Base-by-base conservation (phyloP, 2,329 filamentous ascomycete species). In the Aspergillus luchuensis region DNA sequence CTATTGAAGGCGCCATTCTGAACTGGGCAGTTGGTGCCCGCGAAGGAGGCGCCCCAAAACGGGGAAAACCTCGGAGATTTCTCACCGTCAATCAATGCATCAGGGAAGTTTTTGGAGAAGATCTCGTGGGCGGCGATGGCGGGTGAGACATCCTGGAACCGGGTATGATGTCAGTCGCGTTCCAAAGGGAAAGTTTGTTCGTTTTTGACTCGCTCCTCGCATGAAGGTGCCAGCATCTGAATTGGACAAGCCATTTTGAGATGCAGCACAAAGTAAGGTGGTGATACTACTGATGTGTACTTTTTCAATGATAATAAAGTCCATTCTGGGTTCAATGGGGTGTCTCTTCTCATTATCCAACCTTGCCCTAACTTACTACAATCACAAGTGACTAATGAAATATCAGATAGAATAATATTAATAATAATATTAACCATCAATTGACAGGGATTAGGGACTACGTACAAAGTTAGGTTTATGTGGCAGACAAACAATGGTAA, bases 41-140 rank as follows among this genome's bases (percentile, higher is more conserved):
- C 50, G 36, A 23, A 21, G 47, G 25, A n/a, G 28, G 10, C 28
- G 23, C n/a, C n/a, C 30, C 45, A 49, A 36, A 48, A 43, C 53
- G 61, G 63, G 55, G 41, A 43, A 63, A 67, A 59, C 56, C 17
- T 66, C 64, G 66, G 66, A 59, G 58, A 62, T 48, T 66, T 63
- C n/a, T 8, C 49, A 33, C 19, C 36, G 52, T 57, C 28, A 19
- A 53, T 57, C 41, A 19, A 17, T 17, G n/a, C 39, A 25, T 53
- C 17, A n/a, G 11, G 17, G 33, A 36, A 36, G 33, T 36, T 36
- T 36, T 36, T 36, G 11, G 33, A 13, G 33, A 11, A 36, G 36
- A 47, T 52, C 63, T 66, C 61, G 63, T 63, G 63, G 53, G 47
- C 43, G 38, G 48, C 19, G 36, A 45, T 39, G 52, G 52, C 48